A percentile compares a stretch with the other conserved stretches of the same genome.
phyloP scores from a whole-genome alignment of 2,329 filamentous ascomycete genomes.

The Coniochaeta hoffmannii region DNA sequence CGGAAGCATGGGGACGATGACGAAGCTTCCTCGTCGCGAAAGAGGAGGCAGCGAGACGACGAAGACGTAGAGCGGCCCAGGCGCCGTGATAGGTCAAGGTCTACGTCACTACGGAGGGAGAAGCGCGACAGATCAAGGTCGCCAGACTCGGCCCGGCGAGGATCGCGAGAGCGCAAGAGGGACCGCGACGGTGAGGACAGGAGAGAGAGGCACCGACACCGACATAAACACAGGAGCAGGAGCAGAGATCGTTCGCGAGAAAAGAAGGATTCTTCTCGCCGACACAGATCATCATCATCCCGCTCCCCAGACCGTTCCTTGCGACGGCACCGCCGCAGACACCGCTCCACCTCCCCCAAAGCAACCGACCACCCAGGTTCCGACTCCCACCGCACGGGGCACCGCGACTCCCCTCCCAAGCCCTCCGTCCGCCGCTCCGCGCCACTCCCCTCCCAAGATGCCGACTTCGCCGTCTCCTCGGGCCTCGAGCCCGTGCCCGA shows the following conservation, averaged over 20 bases:
- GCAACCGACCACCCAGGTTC: not conserved
- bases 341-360: constrained; percentile 2
- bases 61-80: constrained; percentile 7
- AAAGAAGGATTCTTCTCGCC: not conserved
- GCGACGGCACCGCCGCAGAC: constrained; percentile 5
- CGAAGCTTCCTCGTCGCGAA: not conserved
- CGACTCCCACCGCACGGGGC: not conserved
- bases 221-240: constrained; percentile 6
- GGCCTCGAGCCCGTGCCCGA: constrained; percentile 46
- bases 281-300: not conserved
- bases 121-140: constrained; percentile 14
- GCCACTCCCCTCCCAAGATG: constrained; percentile 52
- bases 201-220: constrained; percentile 5
- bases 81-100: constrained; percentile 7
- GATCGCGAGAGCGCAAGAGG: constrained; percentile 6
- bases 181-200: not conserved
- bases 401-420: constrained; percentile 3
- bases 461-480: constrained; percentile 49
- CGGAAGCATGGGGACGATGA: constrained; percentile 10
- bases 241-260: constrained; percentile 5
- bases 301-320: constrained; percentile 4
- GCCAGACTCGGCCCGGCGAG: constrained; percentile 10
- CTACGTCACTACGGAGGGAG: constrained; percentile 9
- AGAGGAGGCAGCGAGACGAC: constrained; percentile 7
- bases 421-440: constrained; percentile 29